Evolutionary conservation across 1,139 yeast genomes (phyloP), one percentile per base, ranked within the genome.

Genomic region (Kodamaea plutei): DNA sequence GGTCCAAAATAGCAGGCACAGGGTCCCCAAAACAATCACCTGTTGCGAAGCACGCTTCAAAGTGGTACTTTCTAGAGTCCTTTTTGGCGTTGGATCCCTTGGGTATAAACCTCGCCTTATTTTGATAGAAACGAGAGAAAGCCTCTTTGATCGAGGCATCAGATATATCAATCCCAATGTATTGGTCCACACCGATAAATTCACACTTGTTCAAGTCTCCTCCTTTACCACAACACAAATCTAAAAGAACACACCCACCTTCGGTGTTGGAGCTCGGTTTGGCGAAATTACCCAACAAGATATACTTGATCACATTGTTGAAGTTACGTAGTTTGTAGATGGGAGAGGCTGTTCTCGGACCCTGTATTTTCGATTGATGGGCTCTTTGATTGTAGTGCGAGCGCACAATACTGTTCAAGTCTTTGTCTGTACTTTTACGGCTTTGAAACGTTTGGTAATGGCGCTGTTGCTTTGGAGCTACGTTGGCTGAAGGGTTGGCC

Each of bases 201-300:
- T 79, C 84, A 79, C 95, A 89, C 56, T 91, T 91, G 48, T 84
- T 76, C 48, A 93, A 62, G 59, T 91, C 99, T 12, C 99, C 99
- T 27, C 99, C 99, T 56, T 91, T 93, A 10, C 99, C 99, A 58
- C 98, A 91, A 14, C 96, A 96, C 34, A 91, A 58, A 50, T 91
- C 99, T 23, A 91, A 62, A 1, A 84, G 45, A 8, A 62, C 54
- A 13, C 58, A 54, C 1, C 66, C 62, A 1, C 43, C 47, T 5
- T 45, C 85, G 10, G 69, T 66, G 20, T 73, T 74, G 6, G 64
- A 64, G 4, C 20, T 20, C 16, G 24, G 25, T 15, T 52, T 50
- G 31, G 80, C 76, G 55, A 69, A 79, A 43, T 80, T 80, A 33
- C 83, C 81, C 33, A 91, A 76, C n/a, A 91, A 61, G 46, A 88